phyloP scores from a whole-genome alignment of 495 filamentous ascomycete species.

The Annulohypoxylon nitens region DNA sequence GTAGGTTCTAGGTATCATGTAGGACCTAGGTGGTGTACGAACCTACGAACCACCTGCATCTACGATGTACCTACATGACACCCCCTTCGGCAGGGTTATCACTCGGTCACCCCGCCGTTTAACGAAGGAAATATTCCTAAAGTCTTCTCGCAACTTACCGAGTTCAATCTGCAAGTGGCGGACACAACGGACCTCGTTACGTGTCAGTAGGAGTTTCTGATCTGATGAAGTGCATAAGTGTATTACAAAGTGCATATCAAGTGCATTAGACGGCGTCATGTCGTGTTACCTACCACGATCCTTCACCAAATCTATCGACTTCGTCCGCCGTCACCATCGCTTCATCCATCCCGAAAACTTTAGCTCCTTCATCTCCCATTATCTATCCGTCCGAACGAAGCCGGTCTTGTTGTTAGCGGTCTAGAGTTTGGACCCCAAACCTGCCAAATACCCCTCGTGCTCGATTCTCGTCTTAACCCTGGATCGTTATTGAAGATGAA shows the following conservation, averaged over 20 bases:
- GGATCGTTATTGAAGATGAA: conserved; percentile 52
- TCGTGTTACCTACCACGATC: conserved; percentile 14
- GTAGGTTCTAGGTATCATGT: too few species aligned
- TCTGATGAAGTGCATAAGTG: background rate
- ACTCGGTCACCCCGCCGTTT: conserved; percentile 14
- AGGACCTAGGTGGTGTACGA: too few species aligned
- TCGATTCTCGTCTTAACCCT: conserved; percentile 1
- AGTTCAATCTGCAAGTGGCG: conserved; percentile 12
- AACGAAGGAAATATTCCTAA: conserved; percentile 22
- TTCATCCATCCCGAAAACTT: conserved; percentile 26
- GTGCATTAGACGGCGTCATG: background rate
- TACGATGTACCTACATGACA: too few species aligned
- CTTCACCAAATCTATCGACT: conserved; percentile 19
- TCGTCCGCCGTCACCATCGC: conserved; percentile 12
- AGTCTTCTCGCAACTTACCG: conserved; percentile 24
- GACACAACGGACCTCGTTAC: background rate
- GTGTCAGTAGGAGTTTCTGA: conserved; percentile 1
- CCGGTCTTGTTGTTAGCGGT: conserved; percentile 1
- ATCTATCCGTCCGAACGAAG: conserved; percentile 27
- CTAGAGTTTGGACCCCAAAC: background rate
- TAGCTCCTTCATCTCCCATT: conserved; percentile 28
- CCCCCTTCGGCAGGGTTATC: background rate
- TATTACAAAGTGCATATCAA: background rate
- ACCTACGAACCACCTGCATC: too few species aligned
- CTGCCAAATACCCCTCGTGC: background rate